phyloP scores from a whole-genome alignment of 352 stramenopile species.

The Peronospora belbahrii region DNA sequence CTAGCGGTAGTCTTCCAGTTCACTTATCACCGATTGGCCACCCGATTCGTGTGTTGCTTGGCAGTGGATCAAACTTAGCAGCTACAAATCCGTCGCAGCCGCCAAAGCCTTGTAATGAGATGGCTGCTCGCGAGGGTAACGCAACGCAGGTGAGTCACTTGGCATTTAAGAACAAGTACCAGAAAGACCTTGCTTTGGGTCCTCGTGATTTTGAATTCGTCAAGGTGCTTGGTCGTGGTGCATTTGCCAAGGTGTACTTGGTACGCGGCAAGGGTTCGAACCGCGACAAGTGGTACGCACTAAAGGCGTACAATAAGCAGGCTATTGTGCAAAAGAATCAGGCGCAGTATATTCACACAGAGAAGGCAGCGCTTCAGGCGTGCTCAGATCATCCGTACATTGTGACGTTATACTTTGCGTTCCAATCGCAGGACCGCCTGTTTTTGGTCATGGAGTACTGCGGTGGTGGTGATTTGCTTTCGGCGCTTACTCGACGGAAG shows the following conservation, averaged over 20 bases:
- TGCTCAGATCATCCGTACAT: conserved; percentile 85
- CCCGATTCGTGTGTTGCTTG: conserved; percentile 74
- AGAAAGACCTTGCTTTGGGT: conserved; percentile 71
- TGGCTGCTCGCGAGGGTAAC: conserved; percentile 38
- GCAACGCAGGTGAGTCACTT: conserved; percentile 73
- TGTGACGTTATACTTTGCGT: conserved; percentile 77
- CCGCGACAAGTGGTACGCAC: conserved; percentile 79
- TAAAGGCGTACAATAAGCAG: conserved; percentile 87
- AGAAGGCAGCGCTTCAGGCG: conserved; percentile 73
- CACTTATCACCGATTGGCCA: conserved; percentile 83
- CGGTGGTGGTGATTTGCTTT: conserved; percentile 70
- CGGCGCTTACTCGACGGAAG: conserved; percentile 66
- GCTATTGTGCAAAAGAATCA: conserved; percentile 86
- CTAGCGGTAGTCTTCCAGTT: conserved; percentile 70
- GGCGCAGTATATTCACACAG: conserved; percentile 81
- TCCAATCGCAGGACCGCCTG: conserved; percentile 76
- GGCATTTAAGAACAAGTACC: conserved; percentile 88
- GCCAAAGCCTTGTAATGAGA: conserved; percentile 45
- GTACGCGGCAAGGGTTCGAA: conserved; percentile 80
- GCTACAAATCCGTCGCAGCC: conserved; percentile 66
- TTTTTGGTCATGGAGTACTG: conserved; percentile 87
- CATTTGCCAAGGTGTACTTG: conserved; percentile 82
- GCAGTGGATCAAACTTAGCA: conserved; percentile 57
- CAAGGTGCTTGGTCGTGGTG: conserved; percentile 73
- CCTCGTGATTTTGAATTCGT: conserved; percentile 84